phyloP scores from a whole-genome alignment of 164 flowering plant species.

The Aristolochia californica region DNA sequence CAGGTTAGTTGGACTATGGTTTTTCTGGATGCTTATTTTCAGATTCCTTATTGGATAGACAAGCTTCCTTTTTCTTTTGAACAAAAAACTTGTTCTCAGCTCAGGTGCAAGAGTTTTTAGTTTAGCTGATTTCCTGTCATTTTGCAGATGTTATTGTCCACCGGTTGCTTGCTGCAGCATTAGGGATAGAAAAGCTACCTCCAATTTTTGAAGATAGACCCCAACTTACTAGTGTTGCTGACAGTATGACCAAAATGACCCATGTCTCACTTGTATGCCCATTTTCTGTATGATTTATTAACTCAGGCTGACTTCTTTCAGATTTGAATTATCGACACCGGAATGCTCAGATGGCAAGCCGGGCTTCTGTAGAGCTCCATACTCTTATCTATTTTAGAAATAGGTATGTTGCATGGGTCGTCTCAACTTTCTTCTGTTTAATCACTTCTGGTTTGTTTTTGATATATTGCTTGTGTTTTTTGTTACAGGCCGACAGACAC shows the following conservation, averaged over 20 bases:
- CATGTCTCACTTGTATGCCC: not conserved
- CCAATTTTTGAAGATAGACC: slow-evolving; percentile 72
- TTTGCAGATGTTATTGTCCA: slow-evolving; percentile 91
- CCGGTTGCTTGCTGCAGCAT: slow-evolving; percentile 90
- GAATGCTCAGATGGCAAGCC: slow-evolving; percentile 97
- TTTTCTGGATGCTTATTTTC: not conserved
- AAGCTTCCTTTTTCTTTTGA: not conserved
- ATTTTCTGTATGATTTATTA: not conserved
- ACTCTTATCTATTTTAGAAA: slow-evolving; percentile 83
- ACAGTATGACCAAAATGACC: slow-evolving; percentile 46
- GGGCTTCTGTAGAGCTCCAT: slow-evolving; percentile 95
- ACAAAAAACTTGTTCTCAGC: too few species aligned
- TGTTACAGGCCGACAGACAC: slow-evolving; percentile 75
- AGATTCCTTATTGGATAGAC: not conserved
- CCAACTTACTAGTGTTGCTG: slow-evolving; percentile 76
- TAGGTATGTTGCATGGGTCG: slow-evolving; percentile 27
- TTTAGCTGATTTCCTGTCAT: not conserved
- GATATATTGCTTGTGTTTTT: slow-evolving; percentile 6
- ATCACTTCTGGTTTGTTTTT: not conserved
- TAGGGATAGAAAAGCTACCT: slow-evolving; percentile 80
- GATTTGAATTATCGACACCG: slow-evolving; percentile 95
- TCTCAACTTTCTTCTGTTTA: slow-evolving; percentile 1
- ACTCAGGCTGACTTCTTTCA: slow-evolving; percentile 16
- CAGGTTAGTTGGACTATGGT: slow-evolving; percentile 40
- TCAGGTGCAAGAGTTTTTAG: too few species aligned